phyloP scores from a whole-genome alignment of 1,139 yeast species.

The Hyphopichia burtonii region DNA sequence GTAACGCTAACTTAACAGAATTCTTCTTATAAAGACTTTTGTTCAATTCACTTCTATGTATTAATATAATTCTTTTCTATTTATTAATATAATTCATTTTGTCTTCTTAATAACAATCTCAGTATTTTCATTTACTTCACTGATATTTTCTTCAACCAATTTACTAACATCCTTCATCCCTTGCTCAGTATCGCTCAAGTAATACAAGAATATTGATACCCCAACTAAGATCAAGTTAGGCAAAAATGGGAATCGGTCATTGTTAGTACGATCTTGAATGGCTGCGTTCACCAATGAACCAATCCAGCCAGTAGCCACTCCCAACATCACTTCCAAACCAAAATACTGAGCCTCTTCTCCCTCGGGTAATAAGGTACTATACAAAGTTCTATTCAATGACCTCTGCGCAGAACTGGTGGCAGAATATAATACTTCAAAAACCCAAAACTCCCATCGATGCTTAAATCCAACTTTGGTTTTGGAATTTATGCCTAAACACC shows the following conservation, averaged over 20 bases:
- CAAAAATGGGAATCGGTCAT: conserved; percentile 38
- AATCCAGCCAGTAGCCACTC: conserved; percentile 47
- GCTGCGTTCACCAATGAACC: conserved; percentile 40
- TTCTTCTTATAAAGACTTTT: conserved; percentile 1
- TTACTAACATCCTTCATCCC: conserved; percentile 31
- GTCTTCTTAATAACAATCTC: neutral
- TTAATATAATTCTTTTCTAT: neutral
- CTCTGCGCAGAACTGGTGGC: conserved; percentile 37
- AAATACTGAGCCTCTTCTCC: conserved; percentile 48
- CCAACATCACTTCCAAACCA: conserved; percentile 44
- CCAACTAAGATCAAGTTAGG: conserved; percentile 35
- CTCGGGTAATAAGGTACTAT: conserved; percentile 39
- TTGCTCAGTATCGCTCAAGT: conserved; percentile 29
- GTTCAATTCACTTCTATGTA: neutral
- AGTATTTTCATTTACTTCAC: neutral
- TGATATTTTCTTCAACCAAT: neutral
- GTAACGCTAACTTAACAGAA: conserved; percentile 5
- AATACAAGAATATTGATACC: conserved; percentile 24
- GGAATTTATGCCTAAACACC: conserved; percentile 35
- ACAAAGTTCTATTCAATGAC: conserved; percentile 36
- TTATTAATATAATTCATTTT: neutral
- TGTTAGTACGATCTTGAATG: conserved; percentile 41
- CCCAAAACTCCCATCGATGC: conserved; percentile 46
- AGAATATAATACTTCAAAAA: conserved; percentile 38
- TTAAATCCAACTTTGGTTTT: conserved; percentile 36